Evolutionary conservation across 176 grass and related monocot genomes (phyloP), one percentile per base, ranked within the genome.

Genomic region (Dendrocalamus sinicus): DNA sequence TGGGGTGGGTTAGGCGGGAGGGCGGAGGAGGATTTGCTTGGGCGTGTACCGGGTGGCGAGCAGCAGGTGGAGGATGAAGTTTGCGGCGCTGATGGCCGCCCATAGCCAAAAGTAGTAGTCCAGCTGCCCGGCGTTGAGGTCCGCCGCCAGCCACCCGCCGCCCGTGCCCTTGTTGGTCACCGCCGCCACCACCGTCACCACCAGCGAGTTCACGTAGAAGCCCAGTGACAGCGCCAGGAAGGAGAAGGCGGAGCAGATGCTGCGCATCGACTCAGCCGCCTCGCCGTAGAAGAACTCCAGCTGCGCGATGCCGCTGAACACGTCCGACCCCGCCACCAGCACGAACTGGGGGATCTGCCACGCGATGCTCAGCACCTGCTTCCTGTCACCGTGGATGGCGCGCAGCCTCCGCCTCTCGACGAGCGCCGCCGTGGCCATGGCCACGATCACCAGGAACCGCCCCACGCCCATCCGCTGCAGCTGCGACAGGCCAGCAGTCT

Each of bases 391-490:
- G 46, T 81, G 45, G 60, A 46, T 0, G 22, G 50, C 75, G n/a
- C 80, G 46, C 15, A 97, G 79, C n/a, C 94, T 82, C 48, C 70
- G 81, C 4, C 81, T 69, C 78, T 97, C 94, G 8, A 94, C 79
- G 7, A 92, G 77, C 68, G 89, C 94, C 35, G 94, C 91, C 51
- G 85, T 92, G 1, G 53, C 75, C 75, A 97, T 89, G 1, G 92
- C 63, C 17, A 89, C 23, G 22, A 90, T 79, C 16, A 97, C 78
- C 10, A 93, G 88, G 84, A 97, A 75, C n/a, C 91, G 72, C 1
- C 94, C 94, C 55, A 97, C 90, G 77, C 94, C 94, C 94, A 97
- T 97, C 53, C 92, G 75, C 89, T 97, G 89, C 79, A 97, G 81
- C 74, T 94, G 87, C 7, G 91, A 84, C 32, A 35, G 32, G 32